A percentile compares a stretch with the other conserved stretches of the same genome.
phyloP scores from a whole-genome alignment of 768 basidiomycete genomes.

The Pleurotus ostreatus region DNA sequence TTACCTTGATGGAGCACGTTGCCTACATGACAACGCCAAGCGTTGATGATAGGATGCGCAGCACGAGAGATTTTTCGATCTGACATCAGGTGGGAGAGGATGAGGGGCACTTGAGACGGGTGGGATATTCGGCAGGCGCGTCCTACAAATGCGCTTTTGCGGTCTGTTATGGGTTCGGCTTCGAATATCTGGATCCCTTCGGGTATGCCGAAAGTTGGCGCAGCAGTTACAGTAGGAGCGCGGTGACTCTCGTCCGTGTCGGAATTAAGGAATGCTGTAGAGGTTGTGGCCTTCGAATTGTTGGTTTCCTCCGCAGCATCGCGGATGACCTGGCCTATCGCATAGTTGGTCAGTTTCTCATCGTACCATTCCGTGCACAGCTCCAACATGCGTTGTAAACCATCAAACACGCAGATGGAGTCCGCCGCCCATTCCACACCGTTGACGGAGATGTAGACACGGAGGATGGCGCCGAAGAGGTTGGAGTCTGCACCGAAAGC shows the following conservation, averaged over 20 bases:
- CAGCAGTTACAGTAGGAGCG: constrained; percentile 13
- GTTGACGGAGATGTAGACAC: constrained; percentile 74
- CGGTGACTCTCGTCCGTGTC: constrained; percentile 10
- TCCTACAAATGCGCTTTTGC: constrained; percentile 84
- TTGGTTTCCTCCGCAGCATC: constrained; percentile 40
- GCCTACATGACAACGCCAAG: constrained; percentile 74
- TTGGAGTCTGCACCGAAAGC: constrained; percentile 68
- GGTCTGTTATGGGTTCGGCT: constrained; percentile 79
- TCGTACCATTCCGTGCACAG: constrained; percentile 67
- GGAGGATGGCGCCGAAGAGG: constrained; percentile 73
- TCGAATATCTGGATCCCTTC: constrained; percentile 63
- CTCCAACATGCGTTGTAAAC: constrained; percentile 72
- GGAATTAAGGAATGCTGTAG: constrained; percentile 4
- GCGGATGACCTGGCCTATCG: constrained; percentile 49
- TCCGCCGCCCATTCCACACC: constrained; percentile 78
- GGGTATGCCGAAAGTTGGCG: constrained; percentile 34
- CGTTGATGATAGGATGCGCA: constrained; percentile 77
- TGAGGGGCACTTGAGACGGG: constrained; percentile 66
- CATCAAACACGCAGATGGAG: constrained; percentile 82
- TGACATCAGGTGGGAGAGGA: constrained; percentile 63
- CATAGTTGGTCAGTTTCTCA: constrained; percentile 54
- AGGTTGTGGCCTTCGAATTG: constrained; percentile 10
- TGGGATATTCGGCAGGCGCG: constrained; percentile 78
- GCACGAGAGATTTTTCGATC: constrained; percentile 73
- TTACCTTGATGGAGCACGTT: constrained; percentile 71